Evolutionary conservation across 2,329 filamentous ascomycete genomes (phyloP).

Genomic region (Phaeophleospora eucalypticola): DNA sequence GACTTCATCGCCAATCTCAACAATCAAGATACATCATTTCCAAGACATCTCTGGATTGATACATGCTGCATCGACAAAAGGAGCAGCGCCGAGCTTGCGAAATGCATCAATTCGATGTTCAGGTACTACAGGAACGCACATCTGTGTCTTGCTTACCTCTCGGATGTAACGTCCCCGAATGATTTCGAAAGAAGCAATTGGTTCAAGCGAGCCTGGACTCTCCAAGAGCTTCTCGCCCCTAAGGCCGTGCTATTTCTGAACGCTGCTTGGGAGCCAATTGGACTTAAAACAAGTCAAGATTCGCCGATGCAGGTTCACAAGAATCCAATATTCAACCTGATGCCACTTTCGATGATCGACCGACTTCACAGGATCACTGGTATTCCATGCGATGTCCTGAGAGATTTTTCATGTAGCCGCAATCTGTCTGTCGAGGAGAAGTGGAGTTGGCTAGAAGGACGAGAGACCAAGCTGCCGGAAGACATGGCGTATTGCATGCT

Average conservation of each 20-base stretch:
- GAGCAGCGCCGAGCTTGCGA: conserved; percentile 14
- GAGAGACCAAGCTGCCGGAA: not conserved
- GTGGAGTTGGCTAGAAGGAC: not conserved
- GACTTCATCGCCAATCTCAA: not conserved
- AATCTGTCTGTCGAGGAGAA: not conserved
- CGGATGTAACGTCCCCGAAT: conserved; percentile 1
- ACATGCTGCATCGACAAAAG: conserved; percentile 22
- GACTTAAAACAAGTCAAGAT: conserved; percentile 3
- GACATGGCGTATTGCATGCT: conserved; percentile 2
- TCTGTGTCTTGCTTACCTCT: conserved; percentile 17
- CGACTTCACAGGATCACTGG: not conserved
- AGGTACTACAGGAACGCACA: conserved; percentile 14
- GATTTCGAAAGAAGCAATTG: conserved; percentile 2
- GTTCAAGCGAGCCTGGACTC: conserved; percentile 6
- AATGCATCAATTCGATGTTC: conserved; percentile 24
- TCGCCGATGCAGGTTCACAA: too few relatives aligned
- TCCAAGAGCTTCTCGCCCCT: conserved; percentile 11
- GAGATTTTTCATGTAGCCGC: too few relatives aligned
- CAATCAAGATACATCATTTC: not conserved
- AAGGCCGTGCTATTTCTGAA: conserved; percentile 5
- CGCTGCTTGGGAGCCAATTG: conserved; percentile 4
- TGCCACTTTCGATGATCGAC: too few relatives aligned
- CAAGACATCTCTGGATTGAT: conserved; percentile 18
- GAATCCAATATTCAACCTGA: not conserved
- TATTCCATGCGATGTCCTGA: not conserved